Evolutionary conservation across 805 yeast genomes (phyloP).

Genomic region (Barnettozyma wickerhamii): DNA sequence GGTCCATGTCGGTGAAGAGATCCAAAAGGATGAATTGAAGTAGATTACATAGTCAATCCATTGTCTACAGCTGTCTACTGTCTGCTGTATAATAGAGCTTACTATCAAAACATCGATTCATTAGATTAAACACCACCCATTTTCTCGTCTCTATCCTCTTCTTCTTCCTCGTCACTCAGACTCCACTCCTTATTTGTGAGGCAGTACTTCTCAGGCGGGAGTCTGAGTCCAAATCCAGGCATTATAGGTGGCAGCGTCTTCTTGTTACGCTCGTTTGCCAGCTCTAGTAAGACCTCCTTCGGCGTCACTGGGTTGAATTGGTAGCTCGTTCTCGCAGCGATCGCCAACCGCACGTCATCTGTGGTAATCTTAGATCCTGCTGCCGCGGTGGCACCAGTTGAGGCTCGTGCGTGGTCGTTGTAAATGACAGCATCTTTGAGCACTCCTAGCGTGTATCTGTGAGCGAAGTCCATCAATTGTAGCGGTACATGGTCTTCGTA

Average conservation of each 20-base stretch:
- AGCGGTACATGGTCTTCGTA: conserved; percentile 96
- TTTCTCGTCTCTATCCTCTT: conserved; percentile 1
- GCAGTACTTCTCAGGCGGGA: conserved; percentile 98
- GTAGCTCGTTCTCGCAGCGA: conserved; percentile 89
- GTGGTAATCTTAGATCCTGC: conserved; percentile 56
- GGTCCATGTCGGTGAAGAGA: conserved; percentile 18
- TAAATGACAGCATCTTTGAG: conserved; percentile 86
- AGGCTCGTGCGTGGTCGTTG: conserved; percentile 61
- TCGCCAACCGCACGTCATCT: conserved; percentile 89
- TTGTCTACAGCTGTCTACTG: too few relatives aligned
- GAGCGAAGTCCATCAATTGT: conserved; percentile 96
- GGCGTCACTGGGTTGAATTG: conserved; percentile 97
- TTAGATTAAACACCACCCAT: conserved; percentile 1
- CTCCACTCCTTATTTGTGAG: conserved; percentile 80
- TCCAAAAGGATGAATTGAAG: conserved; percentile 32
- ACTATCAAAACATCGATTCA: not conserved
- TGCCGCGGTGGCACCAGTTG: conserved; percentile 37
- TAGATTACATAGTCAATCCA: not conserved
- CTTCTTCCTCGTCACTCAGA: conserved; percentile 42
- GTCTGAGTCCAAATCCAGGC: conserved; percentile 84
- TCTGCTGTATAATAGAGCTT: too few relatives aligned
- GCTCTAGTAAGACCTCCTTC: conserved; percentile 81
- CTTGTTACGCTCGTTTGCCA: conserved; percentile 89
- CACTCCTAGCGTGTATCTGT: conserved; percentile 79
- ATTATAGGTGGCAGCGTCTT: conserved; percentile 88